Percentiles rank a stretch among this genome's conserved stretches.
Evolutionary conservation across 495 filamentous ascomycete genomes (phyloP).

Genomic region (Annulohypoxylon maeteangense): DNA sequence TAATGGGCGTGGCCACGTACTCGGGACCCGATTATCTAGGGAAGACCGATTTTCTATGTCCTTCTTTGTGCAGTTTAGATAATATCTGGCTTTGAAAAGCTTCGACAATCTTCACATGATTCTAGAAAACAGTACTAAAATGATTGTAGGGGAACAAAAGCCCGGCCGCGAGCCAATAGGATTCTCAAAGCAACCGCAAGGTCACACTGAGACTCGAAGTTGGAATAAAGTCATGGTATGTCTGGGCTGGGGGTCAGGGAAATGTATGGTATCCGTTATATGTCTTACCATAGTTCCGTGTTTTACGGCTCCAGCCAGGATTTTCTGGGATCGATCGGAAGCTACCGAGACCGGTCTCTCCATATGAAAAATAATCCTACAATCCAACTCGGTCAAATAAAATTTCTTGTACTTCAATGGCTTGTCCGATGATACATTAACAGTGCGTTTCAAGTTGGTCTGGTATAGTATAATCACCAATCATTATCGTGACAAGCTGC

Average conservation of each 20-base stretch:
- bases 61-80: neutral
- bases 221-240: neutral
- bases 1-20: neutral
- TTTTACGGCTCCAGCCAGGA: neutral
- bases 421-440: neutral
- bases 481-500: neutral
- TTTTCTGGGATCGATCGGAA: constrained; percentile 8
- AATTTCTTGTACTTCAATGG: neutral
- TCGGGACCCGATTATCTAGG: neutral
- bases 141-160: neutral
- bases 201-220: neutral
- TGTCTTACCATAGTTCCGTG: neutral
- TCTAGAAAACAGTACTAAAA: neutral
- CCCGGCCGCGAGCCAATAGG: neutral
- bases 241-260: neutral
- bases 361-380: neutral
- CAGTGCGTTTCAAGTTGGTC: neutral
- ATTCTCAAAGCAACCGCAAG: no score
- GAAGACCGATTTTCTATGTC: neutral
- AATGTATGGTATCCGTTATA: neutral
- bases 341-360: constrained; percentile 8
- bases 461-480: neutral
- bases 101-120: neutral
- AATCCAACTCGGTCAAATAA: neutral
- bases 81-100: neutral